A percentile compares a stretch with the other conserved stretches of the same genome.
These are phyloP conservation scores for Hemerocallis citrina DNA, from an alignment of 106 monocot genomes.

Conservation along the genomic window DNA sequence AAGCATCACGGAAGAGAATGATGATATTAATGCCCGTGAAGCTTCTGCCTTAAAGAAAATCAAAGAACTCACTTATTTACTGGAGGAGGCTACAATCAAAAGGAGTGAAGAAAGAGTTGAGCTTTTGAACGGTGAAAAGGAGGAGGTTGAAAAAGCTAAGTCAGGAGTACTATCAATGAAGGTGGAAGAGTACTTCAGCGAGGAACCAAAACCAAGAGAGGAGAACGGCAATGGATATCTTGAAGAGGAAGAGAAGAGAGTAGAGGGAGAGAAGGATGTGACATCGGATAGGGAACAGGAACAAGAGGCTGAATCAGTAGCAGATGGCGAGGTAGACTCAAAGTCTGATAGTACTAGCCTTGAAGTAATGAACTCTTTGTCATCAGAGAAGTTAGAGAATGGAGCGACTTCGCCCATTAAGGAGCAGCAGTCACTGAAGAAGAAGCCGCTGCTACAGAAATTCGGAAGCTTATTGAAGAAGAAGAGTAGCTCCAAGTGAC, in stretches of 20 bases:
- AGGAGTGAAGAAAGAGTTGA: conserved; percentile 8
- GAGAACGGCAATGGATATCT: neutral
- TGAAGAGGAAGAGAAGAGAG: neutral
- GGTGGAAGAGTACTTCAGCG: neutral
- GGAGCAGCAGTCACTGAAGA: too few relatives aligned
- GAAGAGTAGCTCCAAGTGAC: too few relatives aligned
- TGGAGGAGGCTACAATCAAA: conserved; percentile 8
- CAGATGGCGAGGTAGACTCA: too few relatives aligned
- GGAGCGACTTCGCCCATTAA: too few relatives aligned
- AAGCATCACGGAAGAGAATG: conserved; percentile 54
- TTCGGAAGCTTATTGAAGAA: too few relatives aligned
- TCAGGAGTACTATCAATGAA: neutral
- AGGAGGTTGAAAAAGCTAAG: too few relatives aligned
- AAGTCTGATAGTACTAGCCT: conserved; percentile 18
- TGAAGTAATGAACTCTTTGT: too few relatives aligned
- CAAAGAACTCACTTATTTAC: conserved; percentile 22
- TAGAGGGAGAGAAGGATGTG: neutral
- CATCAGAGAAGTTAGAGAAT: too few relatives aligned
- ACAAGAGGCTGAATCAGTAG: too few relatives aligned
- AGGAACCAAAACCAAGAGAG: conserved; percentile 5
- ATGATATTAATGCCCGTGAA: conserved; percentile 34
- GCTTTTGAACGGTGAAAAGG: conserved; percentile 2
- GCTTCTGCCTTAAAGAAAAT: conserved; percentile 17
- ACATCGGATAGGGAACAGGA: conserved; percentile 23
- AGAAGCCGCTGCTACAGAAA: too few relatives aligned